Base-by-base conservation (phyloP, 108 stramenopile species). In the Cyclotella kingstonii region DNA sequence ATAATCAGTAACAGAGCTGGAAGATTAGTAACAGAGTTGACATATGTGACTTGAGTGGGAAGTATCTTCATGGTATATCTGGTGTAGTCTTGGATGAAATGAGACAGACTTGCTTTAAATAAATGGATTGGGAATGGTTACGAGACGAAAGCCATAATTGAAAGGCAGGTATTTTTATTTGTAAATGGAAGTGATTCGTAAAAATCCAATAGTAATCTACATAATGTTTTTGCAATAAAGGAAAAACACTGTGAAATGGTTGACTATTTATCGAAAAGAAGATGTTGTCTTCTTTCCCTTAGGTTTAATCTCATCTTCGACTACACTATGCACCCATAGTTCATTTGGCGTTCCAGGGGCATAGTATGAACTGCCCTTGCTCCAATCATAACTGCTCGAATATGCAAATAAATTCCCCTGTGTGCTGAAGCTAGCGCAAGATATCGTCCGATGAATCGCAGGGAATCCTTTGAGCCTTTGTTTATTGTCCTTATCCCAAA, bases 401-500 rank as follows among this genome's bases (percentile, higher is more conserved):
- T 95, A 97, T 2, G 93, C 96, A 79, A 92, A 94, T 44, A 97
- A 49, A 68, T 84, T 92, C 17, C 96, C 96, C 56, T 84, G 81
- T 11, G 88, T 61, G 68, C 87, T 94, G 80, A 97, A 97, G 17
- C 57, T 64, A 23, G 91, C 93, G 57, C 86, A 86, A 0, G 86
- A 59, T 57, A 97, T 92, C 14, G 83, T 44, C 43, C 82, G 79
- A 28, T 76, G 63, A 49, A 86, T 78, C 28, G 78, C 63, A 9
- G 66, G 54, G 56, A 91, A 96, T 15, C 87, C 93, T 75, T 88
- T 93, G 25, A 96, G 81, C 11, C 96, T 80, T 69, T 94, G 94
- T 72, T 94, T 94, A 60, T 85, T 83, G 58, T 88, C 86, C 65
- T 94, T 94, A 76, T 98, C 98, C 98, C 98, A 98, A 77, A 95